Evolutionary conservation across 2,329 filamentous ascomycete species (phyloP).

Genomic region (Cladosporium oxysporum): DNA sequence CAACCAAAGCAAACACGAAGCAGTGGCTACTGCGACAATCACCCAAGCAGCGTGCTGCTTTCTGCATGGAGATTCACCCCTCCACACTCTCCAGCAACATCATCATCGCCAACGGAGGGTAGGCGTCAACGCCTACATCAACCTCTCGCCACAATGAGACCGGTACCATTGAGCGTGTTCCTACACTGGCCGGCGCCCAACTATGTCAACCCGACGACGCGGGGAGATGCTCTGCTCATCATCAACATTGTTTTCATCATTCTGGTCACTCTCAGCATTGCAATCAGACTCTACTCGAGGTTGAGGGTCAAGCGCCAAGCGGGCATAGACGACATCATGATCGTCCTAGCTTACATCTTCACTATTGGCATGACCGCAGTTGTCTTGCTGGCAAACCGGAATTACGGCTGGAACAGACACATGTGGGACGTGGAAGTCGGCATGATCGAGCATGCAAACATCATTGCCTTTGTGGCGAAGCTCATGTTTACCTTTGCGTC

Average conservation of each 20-base stretch:
- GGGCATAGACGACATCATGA: constrained; percentile 46
- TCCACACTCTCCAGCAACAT: not conserved
- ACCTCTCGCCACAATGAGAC: constrained; percentile 8
- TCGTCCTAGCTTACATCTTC: constrained; percentile 44
- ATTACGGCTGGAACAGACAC: constrained; percentile 47
- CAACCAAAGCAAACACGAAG: not conserved
- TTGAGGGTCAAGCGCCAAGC: constrained; percentile 45
- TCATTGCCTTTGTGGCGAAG: constrained; percentile 47
- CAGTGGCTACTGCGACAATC: constrained; percentile 7
- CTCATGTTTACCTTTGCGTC: constrained; percentile 45
- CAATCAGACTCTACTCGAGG: constrained; percentile 44
- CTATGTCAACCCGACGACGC: constrained; percentile 44
- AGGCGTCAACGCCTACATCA: not conserved
- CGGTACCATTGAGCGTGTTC: constrained; percentile 35
- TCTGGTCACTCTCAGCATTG: constrained; percentile 41
- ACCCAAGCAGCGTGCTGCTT: not conserved
- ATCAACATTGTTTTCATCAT: constrained; percentile 43
- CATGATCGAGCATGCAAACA: constrained; percentile 32
- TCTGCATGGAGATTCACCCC: not conserved
- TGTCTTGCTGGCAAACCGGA: constrained; percentile 46
- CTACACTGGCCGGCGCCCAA: constrained; percentile 44
- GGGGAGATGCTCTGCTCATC: constrained; percentile 43
- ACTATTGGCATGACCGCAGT: constrained; percentile 41
- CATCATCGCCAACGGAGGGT: not conserved
- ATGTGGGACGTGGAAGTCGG: constrained; percentile 42